Evolutionary conservation across 805 yeast species (phyloP).

Genomic region (Saccharomycopsis lassenensis): DNA sequence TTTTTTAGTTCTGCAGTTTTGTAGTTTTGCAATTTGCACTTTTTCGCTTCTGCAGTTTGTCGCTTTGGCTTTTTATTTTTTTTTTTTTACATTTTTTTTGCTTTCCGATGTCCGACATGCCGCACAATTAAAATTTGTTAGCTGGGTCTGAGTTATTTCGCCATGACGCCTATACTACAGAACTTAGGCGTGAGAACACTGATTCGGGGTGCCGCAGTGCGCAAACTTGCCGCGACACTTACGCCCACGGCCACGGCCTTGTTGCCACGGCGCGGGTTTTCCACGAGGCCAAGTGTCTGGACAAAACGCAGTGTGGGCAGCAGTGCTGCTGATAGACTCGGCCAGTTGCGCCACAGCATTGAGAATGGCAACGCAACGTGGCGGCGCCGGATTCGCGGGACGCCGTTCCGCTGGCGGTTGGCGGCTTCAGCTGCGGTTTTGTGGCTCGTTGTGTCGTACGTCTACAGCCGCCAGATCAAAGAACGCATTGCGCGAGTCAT

Average conservation of each 20-base stretch:
- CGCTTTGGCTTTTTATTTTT: no score
- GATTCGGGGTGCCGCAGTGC: no score
- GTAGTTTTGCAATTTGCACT: not conserved
- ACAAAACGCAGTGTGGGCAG: not conserved
- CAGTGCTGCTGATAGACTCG: not conserved
- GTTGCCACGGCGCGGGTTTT: no score
- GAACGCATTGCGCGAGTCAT: constrained; percentile 73
- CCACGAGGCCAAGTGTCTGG: no score
- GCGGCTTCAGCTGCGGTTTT: not conserved
- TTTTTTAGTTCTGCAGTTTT: not conserved
- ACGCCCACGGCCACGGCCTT: no score
- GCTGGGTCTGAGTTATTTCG: no score
- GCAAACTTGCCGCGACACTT: no score
- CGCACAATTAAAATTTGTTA: no score
- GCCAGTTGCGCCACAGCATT: not conserved
- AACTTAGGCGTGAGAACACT: no score
- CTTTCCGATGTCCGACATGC: no score
- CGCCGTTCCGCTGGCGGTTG: not conserved
- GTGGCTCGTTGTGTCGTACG: constrained; percentile 25
- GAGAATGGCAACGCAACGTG: not conserved
- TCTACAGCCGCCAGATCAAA: constrained; percentile 45
- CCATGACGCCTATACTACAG: no score
- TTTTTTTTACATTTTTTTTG: no score
- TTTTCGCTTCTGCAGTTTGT: constrained; percentile 49
- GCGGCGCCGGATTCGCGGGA: not conserved